Percentiles rank a stretch among this genome's conserved stretches.
These are phyloP conservation scores for Fusarium tuaranense DNA, from an alignment of 2,329 filamentous ascomycete species.

Conservation along the genomic window DNA sequence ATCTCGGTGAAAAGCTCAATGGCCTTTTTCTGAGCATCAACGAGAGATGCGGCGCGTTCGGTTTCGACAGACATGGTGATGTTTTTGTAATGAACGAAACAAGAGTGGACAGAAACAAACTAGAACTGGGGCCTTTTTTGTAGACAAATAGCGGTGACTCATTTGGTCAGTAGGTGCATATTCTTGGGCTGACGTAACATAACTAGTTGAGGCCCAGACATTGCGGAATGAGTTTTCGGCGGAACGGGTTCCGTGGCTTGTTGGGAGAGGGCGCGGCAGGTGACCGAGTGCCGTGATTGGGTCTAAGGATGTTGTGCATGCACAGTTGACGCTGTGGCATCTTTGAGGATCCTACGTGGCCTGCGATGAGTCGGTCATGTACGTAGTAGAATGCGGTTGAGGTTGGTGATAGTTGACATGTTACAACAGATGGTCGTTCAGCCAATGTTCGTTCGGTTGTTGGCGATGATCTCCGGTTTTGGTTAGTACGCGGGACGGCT, in stretches of 20 bases:
- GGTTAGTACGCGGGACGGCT: not conserved
- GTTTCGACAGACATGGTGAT: not conserved
- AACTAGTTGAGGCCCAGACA: not conserved
- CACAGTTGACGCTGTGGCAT: not conserved
- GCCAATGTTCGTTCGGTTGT: not conserved
- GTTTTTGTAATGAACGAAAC: not conserved
- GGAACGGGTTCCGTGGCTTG: not conserved
- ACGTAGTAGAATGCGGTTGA: not conserved
- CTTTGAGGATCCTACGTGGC: not conserved
- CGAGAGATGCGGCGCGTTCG: conserved; percentile 44
- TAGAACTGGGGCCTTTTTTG: not conserved
- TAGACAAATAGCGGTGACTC: conserved; percentile 1
- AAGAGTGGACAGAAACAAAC: not conserved
- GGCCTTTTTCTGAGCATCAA: conserved; percentile 60
- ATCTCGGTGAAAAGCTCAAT: conserved; percentile 60
- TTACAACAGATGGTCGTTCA: not conserved
- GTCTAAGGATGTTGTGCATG: not conserved
- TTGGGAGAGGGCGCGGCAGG: not conserved
- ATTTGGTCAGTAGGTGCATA: not conserved
- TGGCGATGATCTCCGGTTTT: not conserved
- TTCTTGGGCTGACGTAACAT: too few relatives aligned
- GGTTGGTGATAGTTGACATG: not conserved
- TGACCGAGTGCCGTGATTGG: not conserved
- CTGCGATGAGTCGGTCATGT: not conserved
- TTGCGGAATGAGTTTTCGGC: not conserved